Conservation (phyloP, 768 basidiomycete species). For the Thelephora ganbajun region DNA sequence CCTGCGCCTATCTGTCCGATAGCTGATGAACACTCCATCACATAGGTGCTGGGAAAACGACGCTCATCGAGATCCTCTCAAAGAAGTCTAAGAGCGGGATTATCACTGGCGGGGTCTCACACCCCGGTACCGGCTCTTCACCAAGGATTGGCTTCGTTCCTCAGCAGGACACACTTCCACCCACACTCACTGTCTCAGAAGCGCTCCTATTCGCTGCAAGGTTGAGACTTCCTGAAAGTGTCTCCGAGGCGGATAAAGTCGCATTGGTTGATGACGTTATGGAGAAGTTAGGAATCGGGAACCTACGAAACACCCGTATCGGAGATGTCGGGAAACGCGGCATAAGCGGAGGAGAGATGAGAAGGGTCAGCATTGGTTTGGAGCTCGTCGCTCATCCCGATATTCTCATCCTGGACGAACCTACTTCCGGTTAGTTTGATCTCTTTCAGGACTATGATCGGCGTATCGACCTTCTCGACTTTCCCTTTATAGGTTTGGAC, state of each 20-base stretch:
- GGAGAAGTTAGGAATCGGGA: slow-evolving; percentile 61
- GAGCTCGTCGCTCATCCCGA: slow-evolving; percentile 81
- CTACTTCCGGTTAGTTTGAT: slow-evolving; percentile 38
- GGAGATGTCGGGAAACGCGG: slow-evolving; percentile 64
- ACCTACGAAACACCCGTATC: slow-evolving; percentile 59
- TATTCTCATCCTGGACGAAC: slow-evolving; percentile 79
- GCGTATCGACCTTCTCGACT: background rate
- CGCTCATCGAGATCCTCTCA: slow-evolving; percentile 82
- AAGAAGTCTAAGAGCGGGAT: slow-evolving; percentile 68
- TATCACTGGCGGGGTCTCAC: slow-evolving; percentile 49
- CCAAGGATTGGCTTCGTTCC: slow-evolving; percentile 77
- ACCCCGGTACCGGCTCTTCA: slow-evolving; percentile 22
- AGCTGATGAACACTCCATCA: background rate
- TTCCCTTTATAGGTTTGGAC: slow-evolving; percentile 44
- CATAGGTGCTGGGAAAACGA: slow-evolving; percentile 76
- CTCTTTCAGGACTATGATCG: slow-evolving; percentile 1
- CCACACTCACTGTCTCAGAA: slow-evolving; percentile 41
- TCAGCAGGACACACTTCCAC: slow-evolving; percentile 72
- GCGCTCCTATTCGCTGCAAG: slow-evolving; percentile 73
- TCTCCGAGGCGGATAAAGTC: slow-evolving; percentile 46
- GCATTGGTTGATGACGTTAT: slow-evolving; percentile 58
- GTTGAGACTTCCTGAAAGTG: slow-evolving; percentile 66
- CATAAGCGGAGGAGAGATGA: slow-evolving; percentile 86
- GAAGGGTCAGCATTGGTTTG: slow-evolving; percentile 80
- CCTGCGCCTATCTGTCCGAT: background rate